A percentile compares a stretch with the other conserved stretches of the same genome.
phyloP scores from a whole-genome alignment of 129 eudicot species.

The Sambucus nigra region DNA sequence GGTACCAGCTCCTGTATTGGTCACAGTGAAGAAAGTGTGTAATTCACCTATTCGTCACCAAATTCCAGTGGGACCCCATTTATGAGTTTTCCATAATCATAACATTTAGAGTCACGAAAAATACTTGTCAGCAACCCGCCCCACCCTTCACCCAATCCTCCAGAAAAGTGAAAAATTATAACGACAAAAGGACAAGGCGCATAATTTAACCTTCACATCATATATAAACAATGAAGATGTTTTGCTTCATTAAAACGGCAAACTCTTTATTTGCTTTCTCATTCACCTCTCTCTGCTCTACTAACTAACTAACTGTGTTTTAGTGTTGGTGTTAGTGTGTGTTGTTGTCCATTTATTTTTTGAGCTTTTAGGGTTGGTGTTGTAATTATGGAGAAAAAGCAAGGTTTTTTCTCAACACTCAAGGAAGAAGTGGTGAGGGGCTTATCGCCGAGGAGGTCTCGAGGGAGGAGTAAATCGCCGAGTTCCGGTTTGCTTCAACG shows the following conservation, averaged over 20 bases:
- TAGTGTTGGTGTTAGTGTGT: background rate
- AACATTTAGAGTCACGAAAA: constrained; percentile 8
- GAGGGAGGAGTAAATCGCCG: constrained; percentile 53
- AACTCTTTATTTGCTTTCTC: constrained; percentile 19
- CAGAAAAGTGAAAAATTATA: background rate
- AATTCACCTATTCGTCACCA: background rate
- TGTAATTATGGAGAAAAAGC: constrained; percentile 61
- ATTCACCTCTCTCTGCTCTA: constrained; percentile 1
- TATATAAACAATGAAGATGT: constrained; percentile 21
- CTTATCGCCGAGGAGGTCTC: constrained; percentile 57
- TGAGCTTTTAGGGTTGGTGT: background rate
- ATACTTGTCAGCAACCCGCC: constrained; percentile 7
- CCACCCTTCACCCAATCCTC: background rate
- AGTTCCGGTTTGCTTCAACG: constrained; percentile 33
- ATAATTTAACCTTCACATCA: background rate
- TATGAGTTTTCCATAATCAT: background rate
- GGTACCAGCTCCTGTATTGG: too few relatives aligned
- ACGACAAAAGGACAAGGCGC: too few relatives aligned
- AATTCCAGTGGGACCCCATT: background rate
- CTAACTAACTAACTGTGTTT: background rate
- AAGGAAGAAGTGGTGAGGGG: constrained; percentile 75
- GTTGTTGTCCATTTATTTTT: background rate
- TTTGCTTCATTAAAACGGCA: constrained; percentile 55
- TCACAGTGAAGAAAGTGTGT: constrained; percentile 7
- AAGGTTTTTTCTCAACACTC: constrained; percentile 55